These are phyloP conservation scores for Mycena chlorophos DNA, from an alignment of 768 basidiomycete genomes.

Conservation along the genomic window DNA sequence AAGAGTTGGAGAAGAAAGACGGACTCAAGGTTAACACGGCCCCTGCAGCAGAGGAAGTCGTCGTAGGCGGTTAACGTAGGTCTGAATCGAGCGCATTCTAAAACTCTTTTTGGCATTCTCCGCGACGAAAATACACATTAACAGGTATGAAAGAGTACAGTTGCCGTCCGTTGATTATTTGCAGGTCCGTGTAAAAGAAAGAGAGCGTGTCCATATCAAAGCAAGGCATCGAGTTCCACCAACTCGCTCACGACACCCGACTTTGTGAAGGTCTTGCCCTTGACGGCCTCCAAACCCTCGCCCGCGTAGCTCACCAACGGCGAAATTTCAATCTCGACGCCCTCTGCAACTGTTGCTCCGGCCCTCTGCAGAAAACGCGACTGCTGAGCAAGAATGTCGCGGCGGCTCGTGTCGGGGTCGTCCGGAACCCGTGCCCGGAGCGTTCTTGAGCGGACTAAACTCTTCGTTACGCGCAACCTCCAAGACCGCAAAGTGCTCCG, in stretches of 20 bases:
- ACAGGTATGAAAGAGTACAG: slow-evolving; percentile 24
- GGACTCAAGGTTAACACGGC: slow-evolving; percentile 46
- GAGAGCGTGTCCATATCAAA: slow-evolving; percentile 34
- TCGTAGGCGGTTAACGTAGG: slow-evolving; percentile 43
- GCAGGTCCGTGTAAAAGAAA: slow-evolving; percentile 17
- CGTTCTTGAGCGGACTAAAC: slow-evolving; percentile 97
- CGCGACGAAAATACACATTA: slow-evolving; percentile 12
- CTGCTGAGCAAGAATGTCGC: slow-evolving; percentile 88
- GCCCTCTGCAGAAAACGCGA: slow-evolving; percentile 76
- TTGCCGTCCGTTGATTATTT: slow-evolving; percentile 22
- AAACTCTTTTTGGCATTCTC: slow-evolving; percentile 6
- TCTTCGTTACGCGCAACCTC: slow-evolving; percentile 88
- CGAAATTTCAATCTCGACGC: slow-evolving; percentile 86
- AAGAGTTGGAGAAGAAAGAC: slow-evolving; percentile 81
- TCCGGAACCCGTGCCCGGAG: slow-evolving; percentile 89
- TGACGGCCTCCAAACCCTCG: slow-evolving; percentile 79
- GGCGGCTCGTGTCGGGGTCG: slow-evolving; percentile 86
- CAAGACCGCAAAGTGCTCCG: slow-evolving; percentile 77
- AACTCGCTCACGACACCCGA: slow-evolving; percentile 66
- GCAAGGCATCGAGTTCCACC: slow-evolving; percentile 72
- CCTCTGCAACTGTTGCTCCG: slow-evolving; percentile 72
- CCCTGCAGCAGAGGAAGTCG: slow-evolving; percentile 45
- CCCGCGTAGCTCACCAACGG: slow-evolving; percentile 89
- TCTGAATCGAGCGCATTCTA: slow-evolving; percentile 16
- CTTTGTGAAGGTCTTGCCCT: slow-evolving; percentile 75